Conservation (phyloP, 768 basidiomycete species). For the Boletus rubescentipes region DNA sequence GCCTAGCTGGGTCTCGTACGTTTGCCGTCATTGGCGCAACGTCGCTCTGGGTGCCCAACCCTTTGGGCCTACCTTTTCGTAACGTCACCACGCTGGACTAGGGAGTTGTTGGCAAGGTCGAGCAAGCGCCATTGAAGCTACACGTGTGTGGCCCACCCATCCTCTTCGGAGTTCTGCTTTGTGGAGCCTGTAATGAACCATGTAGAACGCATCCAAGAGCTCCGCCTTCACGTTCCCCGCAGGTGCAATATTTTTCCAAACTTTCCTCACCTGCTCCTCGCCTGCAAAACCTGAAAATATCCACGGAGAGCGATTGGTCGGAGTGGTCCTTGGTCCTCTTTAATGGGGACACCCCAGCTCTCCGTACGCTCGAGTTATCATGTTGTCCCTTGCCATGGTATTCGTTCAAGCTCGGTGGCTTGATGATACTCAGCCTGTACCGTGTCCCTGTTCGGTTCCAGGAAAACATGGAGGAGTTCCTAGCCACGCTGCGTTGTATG, state of each 20-base stretch:
- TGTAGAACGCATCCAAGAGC: not conserved
- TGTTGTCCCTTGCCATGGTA: not conserved
- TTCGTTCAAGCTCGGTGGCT: conserved; percentile 11
- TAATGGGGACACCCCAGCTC: not conserved
- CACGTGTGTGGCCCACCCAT: not conserved
- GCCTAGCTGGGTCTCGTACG: conserved; percentile 12
- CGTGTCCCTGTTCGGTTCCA: conserved; percentile 20
- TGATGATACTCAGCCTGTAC: conserved; percentile 37
- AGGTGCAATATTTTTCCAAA: too few relatives aligned
- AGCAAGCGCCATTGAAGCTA: conserved; percentile 32
- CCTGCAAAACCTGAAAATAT: not conserved
- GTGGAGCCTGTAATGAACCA: not conserved
- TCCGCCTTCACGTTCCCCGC: not conserved
- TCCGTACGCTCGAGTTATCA: not conserved
- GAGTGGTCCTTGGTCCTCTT: not conserved
- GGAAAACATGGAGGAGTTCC: conserved; percentile 31
- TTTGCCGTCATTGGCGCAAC: conserved; percentile 38
- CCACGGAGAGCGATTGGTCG: not conserved
- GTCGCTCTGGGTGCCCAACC: conserved; percentile 39
- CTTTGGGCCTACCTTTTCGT: conserved; percentile 41
- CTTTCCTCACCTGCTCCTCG: not conserved
- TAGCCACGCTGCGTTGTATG: conserved; percentile 34
- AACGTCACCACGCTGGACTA: conserved; percentile 33
- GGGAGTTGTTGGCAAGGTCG: conserved; percentile 44
- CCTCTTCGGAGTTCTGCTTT: too few relatives aligned